A percentile compares a stretch with the other conserved stretches of the same genome.
These are phyloP conservation scores for Cryphonectria radicalis DNA, from an alignment of 2,329 filamentous ascomycete genomes.

Conservation along the genomic window DNA sequence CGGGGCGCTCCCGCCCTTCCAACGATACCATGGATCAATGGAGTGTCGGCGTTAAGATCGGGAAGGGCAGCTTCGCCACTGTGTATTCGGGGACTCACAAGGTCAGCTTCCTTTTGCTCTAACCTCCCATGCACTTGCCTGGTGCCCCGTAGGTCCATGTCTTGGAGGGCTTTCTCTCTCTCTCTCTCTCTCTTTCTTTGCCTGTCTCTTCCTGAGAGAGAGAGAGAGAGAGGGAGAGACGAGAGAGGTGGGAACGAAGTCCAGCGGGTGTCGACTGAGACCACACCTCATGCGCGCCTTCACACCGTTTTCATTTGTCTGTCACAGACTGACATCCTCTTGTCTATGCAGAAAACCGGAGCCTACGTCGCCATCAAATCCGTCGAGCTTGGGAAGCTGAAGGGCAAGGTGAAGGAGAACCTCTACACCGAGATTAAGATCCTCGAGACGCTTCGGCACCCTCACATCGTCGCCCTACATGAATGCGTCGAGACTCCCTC, in stretches of 20 bases:
- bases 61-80: slow-evolving; percentile 95
- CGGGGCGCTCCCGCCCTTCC: slow-evolving; percentile 33
- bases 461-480: slow-evolving; percentile 95
- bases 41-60: slow-evolving; percentile 84
- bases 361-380: slow-evolving; percentile 95
- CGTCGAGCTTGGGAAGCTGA: slow-evolving; percentile 86
- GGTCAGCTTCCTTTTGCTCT: slow-evolving; percentile 55
- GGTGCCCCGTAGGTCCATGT: not conserved
- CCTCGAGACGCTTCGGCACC: slow-evolving; percentile 89
- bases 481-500: slow-evolving; percentile 86
- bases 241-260: not conserved
- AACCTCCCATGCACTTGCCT: slow-evolving; percentile 11
- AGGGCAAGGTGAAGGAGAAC: slow-evolving; percentile 96
- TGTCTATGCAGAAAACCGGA: slow-evolving; percentile 66
- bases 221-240: too few relatives aligned
- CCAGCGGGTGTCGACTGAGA: not conserved
- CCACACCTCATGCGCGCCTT: not conserved
- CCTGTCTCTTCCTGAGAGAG: too few relatives aligned
- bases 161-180: too few relatives aligned
- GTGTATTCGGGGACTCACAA: slow-evolving; percentile 88
- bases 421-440: slow-evolving; percentile 95
- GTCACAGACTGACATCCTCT: slow-evolving; percentile 24
- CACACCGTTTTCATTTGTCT: slow-evolving; percentile 10
- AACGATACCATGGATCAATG: slow-evolving; percentile 71
- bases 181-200: not conserved